Evolutionary conservation across 768 basidiomycete species (phyloP).

Genomic region (Lactarius indigo): DNA sequence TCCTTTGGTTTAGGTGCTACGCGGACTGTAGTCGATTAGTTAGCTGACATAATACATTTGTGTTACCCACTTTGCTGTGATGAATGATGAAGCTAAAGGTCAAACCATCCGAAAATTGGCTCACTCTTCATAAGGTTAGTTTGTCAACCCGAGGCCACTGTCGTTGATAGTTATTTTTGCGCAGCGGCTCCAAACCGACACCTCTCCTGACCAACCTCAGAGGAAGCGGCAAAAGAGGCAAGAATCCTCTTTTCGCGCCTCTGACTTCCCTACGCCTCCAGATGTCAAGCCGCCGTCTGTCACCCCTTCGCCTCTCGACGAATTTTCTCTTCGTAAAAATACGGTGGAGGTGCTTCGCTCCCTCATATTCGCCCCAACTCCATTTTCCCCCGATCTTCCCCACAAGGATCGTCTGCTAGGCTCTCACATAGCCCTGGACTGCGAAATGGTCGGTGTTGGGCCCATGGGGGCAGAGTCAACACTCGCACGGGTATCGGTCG

Average conservation of each 20-base stretch:
- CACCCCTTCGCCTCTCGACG: not conserved
- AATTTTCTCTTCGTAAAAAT: not conserved
- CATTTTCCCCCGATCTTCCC: slow-evolving; percentile 15
- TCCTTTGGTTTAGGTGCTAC: not conserved
- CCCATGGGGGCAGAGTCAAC: slow-evolving; percentile 77
- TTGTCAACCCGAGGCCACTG: not conserved
- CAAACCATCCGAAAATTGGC: slow-evolving; percentile 20
- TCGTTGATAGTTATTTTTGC: slow-evolving; percentile 7
- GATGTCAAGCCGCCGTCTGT: not conserved
- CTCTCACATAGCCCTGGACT: slow-evolving; percentile 83
- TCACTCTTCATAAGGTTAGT: slow-evolving; percentile 16
- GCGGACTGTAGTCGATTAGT: not conserved
- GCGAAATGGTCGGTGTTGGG: slow-evolving; percentile 98
- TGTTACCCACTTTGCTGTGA: not conserved
- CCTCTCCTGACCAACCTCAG: not conserved
- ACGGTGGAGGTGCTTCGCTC: slow-evolving; percentile 13
- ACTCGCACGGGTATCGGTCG: slow-evolving; percentile 83
- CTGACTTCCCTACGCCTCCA: slow-evolving; percentile 2
- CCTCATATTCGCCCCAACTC: slow-evolving; percentile 32
- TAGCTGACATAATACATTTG: slow-evolving; percentile 15
- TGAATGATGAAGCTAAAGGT: not conserved
- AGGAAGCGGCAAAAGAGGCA: slow-evolving; percentile 6
- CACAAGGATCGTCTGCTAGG: slow-evolving; percentile 40
- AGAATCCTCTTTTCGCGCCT: not conserved
- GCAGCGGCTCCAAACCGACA: slow-evolving; percentile 7